Evolutionary conservation across 371 early-diverging fungal genomes (phyloP).

Genomic region (Mucor racemosus): DNA sequence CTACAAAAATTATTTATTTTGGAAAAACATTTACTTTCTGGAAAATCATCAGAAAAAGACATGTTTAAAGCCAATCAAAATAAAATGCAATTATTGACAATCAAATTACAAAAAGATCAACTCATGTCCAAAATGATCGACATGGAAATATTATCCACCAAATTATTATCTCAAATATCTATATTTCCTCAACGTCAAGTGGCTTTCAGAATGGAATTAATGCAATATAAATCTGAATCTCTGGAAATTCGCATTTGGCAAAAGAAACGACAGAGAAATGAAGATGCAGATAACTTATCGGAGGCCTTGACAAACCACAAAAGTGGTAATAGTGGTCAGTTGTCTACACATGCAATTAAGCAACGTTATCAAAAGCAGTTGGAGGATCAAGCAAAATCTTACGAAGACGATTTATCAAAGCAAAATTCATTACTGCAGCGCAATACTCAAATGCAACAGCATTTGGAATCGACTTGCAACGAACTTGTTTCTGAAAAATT

Average conservation of each 20-base stretch:
- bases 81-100: conserved; percentile 20
- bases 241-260: conserved; percentile 31
- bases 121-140: conserved; percentile 26
- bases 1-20: conserved; percentile 6
- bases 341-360: background rate
- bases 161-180: conserved; percentile 25
- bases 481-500: conserved; percentile 24
- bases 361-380: conserved; percentile 33
- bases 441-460: conserved; percentile 16
- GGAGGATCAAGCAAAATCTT: conserved; percentile 36
- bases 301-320: background rate
- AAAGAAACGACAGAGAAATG: conserved; percentile 31
- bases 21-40: conserved; percentile 13
- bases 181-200: conserved; percentile 24
- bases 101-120: conserved; percentile 21
- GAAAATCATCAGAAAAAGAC: background rate
- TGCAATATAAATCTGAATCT: conserved; percentile 27
- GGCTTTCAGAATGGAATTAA: conserved; percentile 25
- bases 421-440: conserved; percentile 33
- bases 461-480: conserved; percentile 24
- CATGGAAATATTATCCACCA: conserved; percentile 32
- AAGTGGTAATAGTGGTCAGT: background rate
- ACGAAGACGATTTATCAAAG: conserved; percentile 35
- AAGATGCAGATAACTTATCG: conserved; percentile 4
- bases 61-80: background rate